Base-by-base conservation (phyloP, 208 protist genomes). In the Angomonas deanei region DNA sequence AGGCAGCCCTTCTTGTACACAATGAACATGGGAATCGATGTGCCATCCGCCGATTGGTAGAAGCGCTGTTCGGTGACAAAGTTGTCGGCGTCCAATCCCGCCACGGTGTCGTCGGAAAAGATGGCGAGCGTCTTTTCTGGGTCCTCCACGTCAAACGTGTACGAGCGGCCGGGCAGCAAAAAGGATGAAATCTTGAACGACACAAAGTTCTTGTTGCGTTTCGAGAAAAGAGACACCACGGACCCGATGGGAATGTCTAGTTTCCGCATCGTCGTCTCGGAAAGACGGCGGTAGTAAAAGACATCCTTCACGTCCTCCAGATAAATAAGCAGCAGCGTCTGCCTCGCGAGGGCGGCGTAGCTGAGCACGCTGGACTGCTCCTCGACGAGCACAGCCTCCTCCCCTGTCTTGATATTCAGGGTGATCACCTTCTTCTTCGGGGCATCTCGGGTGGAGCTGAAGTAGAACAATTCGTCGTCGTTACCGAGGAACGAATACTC, bases 1-100 rank as follows among this genome's bases (percentile, higher is more conserved):
- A 82, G 56, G 15, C n/a, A 67, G 24, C 81, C 81, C 66, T 96
- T 96, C 64, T 72, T 70, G 61, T 89, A 61, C 15, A 98, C 74
- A 54, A 98, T 76, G 70, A 98, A 98, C 88, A 97, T 97, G 28
- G 96, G 96, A 59, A 98, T 91, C 36, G 68, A 65, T 28, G 94
- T 97, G 55, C 93, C 97, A 63, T 98, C 96, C 2, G 67, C 71
- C 8, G 91, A 93, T 30, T 79, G 30, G 81, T 88, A 97, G 71
- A 96, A 97, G 42, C 78, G 64, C 76, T 98, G 97, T 68, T 96
- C 80, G 24, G 82, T 85, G 33, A 81, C 65, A 64, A 85, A 96
- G 67, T 86, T 72, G 39, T 84, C 72, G 6, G 76, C 72, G 59
- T 83, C 59, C 60, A 94, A 68, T 48, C 84, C 88, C 46, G 76